These are phyloP conservation scores for Xylaria cubensis DNA, from an alignment of 495 filamentous ascomycete species.

Conservation along the genomic window DNA sequence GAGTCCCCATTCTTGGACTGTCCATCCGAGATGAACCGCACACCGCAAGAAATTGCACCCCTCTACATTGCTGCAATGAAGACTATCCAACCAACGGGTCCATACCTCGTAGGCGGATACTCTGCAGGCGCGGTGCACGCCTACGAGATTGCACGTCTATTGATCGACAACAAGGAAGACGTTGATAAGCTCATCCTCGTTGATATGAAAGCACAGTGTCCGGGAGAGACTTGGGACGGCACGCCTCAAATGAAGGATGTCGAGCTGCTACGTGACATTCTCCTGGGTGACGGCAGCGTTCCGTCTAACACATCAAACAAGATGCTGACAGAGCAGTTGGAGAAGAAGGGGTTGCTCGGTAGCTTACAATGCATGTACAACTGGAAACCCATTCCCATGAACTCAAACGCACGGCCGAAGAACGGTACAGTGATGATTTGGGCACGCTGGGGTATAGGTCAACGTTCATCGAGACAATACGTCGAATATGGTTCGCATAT, in stretches of 20 bases:
- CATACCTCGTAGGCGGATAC: constrained; percentile 69
- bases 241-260: constrained; percentile 71
- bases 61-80: constrained; percentile 56
- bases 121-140: constrained; percentile 78
- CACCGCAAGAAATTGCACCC: constrained; percentile 41
- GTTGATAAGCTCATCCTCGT: constrained; percentile 71
- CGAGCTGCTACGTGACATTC: constrained; percentile 45
- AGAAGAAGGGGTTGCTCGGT: constrained; percentile 64
- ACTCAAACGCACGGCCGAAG: constrained; percentile 37
- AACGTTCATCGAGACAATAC: constrained; percentile 59
- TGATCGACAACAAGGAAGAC: constrained; percentile 65
- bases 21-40: constrained; percentile 47
- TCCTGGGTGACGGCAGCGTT: neutral
- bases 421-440: constrained; percentile 67
- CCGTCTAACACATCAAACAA: constrained; percentile 36
- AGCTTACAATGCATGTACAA: constrained; percentile 66
- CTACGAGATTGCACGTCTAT: constrained; percentile 68
- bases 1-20: constrained; percentile 56
- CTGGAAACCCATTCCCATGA: constrained; percentile 62
- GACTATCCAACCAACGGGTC: constrained; percentile 56
- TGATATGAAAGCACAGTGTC: constrained; percentile 70
- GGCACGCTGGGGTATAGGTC: constrained; percentile 70
- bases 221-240: constrained; percentile 64
- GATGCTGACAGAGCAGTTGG: constrained; percentile 48
- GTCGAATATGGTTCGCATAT: constrained; percentile 60